A percentile compares a stretch with the other conserved stretches of the same genome.
Evolutionary conservation across 805 yeast genomes (phyloP).

Genomic region (Candida peoriensis): DNA sequence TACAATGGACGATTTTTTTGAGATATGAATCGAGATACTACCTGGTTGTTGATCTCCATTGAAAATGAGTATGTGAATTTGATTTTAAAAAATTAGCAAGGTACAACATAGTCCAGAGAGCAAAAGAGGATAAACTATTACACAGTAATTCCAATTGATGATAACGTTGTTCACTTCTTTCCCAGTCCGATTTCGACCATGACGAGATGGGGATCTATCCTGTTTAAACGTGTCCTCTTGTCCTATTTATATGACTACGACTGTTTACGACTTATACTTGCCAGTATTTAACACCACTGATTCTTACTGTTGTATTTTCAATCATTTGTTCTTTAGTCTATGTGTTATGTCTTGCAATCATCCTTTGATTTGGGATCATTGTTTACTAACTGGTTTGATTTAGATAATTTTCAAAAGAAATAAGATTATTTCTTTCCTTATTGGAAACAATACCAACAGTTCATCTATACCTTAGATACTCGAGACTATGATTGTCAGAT

Average conservation of each 20-base stretch:
- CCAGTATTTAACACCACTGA: slow-evolving; percentile 76
- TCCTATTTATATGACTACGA: slow-evolving; percentile 20
- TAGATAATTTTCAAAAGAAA: not conserved
- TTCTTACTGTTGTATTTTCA: too few relatives aligned
- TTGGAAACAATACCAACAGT: too few relatives aligned
- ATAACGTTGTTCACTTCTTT: slow-evolving; percentile 69
- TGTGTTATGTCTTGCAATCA: not conserved
- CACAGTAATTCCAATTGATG: slow-evolving; percentile 27
- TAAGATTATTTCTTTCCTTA: slow-evolving; percentile 7
- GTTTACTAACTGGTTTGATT: too few relatives aligned
- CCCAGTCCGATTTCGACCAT: slow-evolving; percentile 90
- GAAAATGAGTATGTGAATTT: too few relatives aligned
- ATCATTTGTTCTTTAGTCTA: too few relatives aligned
- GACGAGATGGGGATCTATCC: slow-evolving; percentile 68
- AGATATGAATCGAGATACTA: too few relatives aligned
- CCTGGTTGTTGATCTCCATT: too few relatives aligned
- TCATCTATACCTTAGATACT: too few relatives aligned
- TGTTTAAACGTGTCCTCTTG: slow-evolving; percentile 25
- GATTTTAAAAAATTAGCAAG: too few relatives aligned
- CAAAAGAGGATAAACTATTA: too few relatives aligned
- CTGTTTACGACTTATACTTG: slow-evolving; percentile 72
- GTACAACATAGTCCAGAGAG: too few relatives aligned
- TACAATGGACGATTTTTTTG: too few relatives aligned
- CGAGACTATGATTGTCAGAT: slow-evolving; percentile 14
- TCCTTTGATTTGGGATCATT: slow-evolving; percentile 2